phyloP scores from a whole-genome alignment of 805 yeast genomes.

The Naumovozyma dairenensis region DNA sequence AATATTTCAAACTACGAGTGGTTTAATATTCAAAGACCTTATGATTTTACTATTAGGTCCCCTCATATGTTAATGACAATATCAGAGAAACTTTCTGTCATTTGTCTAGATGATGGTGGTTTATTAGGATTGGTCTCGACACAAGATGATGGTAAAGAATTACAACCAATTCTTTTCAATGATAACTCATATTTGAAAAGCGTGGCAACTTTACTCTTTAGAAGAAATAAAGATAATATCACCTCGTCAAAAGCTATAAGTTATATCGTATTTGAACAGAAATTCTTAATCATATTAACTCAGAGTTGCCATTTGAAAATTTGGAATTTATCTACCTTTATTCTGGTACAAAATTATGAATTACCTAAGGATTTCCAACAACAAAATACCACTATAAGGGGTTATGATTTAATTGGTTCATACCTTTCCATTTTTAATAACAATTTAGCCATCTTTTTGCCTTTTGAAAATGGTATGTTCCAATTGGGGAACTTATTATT shows the following conservation, averaged over 20 bases:
- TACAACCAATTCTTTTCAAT: slow-evolving; percentile 42
- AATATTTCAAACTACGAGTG: slow-evolving; percentile 32
- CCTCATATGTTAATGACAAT: slow-evolving; percentile 47
- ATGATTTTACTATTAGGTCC: slow-evolving; percentile 45
- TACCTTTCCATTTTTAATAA: slow-evolving; percentile 29
- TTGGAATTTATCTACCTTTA: slow-evolving; percentile 21
- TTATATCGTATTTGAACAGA: slow-evolving; percentile 14
- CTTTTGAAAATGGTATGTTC: slow-evolving; percentile 36
- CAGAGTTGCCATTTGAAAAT: slow-evolving; percentile 21
- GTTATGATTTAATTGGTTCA: slow-evolving; percentile 26
- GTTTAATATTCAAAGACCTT: slow-evolving; percentile 63
- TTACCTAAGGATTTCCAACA: slow-evolving; percentile 12
- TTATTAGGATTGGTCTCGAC: slow-evolving; percentile 41
- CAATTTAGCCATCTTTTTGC: slow-evolving; percentile 32
- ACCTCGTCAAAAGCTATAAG: slow-evolving; percentile 16
- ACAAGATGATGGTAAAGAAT: slow-evolving; percentile 12
- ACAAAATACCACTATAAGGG: slow-evolving; percentile 5
- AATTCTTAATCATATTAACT: slow-evolving; percentile 19
- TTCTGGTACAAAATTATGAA: slow-evolving; percentile 13
- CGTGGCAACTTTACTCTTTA: slow-evolving; percentile 23
- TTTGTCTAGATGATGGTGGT: slow-evolving; percentile 71
- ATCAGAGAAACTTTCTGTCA: slow-evolving; percentile 37
- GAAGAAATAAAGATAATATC: slow-evolving; percentile 4
- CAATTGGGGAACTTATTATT: slow-evolving; percentile 30
- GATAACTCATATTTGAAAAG: slow-evolving; percentile 41